phyloP scores from a whole-genome alignment of 495 filamentous ascomycete genomes.

The Mycothermus thermophilus region DNA sequence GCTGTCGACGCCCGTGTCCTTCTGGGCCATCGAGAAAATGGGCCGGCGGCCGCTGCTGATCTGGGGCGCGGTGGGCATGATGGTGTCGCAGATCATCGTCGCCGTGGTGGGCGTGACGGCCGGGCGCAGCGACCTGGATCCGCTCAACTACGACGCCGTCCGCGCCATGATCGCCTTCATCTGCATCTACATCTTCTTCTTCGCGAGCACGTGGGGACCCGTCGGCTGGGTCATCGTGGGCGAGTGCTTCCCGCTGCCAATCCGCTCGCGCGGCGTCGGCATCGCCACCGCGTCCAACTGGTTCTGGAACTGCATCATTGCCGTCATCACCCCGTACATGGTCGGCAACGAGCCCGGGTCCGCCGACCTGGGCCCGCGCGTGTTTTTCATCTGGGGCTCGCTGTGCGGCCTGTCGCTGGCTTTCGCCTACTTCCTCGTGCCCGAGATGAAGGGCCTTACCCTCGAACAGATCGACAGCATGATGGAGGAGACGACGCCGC shows the following conservation, averaged over 20 bases:
- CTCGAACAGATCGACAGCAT: conserved; percentile 82
- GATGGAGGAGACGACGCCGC: conserved; percentile 65
- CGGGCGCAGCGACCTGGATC: conserved; percentile 16
- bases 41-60: conserved; percentile 69
- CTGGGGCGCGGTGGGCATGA: conserved; percentile 63
- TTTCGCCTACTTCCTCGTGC: conserved; percentile 66
- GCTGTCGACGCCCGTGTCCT: conserved; percentile 60
- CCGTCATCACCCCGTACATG: conserved; percentile 64
- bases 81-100: conserved; percentile 70
- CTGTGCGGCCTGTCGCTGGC: conserved; percentile 48
- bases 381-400: conserved; percentile 67
- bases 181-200: conserved; percentile 75
- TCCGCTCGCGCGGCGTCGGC: conserved; percentile 65
- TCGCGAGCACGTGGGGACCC: conserved; percentile 68
- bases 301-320: conserved; percentile 31
- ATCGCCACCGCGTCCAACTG: conserved; percentile 76
- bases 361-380: conserved; percentile 52
- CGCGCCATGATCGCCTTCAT: conserved; percentile 58
- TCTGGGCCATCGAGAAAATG: conserved; percentile 65
- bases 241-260: conserved; percentile 73
- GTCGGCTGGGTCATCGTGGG: conserved; percentile 71
- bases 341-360: conserved; percentile 49
- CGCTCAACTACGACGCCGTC: conserved; percentile 47
- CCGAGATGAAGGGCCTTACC: conserved; percentile 75
- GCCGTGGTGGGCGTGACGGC: conserved; percentile 49